Base-by-base conservation (phyloP, 2,329 filamentous ascomycete species). In the Cladosporium sp. region DNA sequence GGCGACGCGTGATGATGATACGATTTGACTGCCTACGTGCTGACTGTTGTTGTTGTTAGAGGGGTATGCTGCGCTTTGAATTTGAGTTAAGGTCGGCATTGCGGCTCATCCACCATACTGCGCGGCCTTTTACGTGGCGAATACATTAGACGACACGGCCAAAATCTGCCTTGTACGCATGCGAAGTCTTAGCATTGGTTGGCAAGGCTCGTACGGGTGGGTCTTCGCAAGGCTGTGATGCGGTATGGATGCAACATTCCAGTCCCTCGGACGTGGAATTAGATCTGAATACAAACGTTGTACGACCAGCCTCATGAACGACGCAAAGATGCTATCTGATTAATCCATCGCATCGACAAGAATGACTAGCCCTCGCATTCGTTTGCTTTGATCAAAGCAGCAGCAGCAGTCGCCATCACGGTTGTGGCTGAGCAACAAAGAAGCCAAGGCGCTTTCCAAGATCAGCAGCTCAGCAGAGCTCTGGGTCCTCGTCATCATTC, bases 401-500 rank as follows among this genome's bases (percentile, higher is more conserved):
- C 34, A 36, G 36, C 39, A 32, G 36, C 57, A 48, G 34, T 48
- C 56, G 36, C 56, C 39, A 34, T 54, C 51, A 23, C 23, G 59
- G 57, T 16, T 54, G 59, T 62, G 59, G 59, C 59, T 62, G 59
- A 62, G 59, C 59, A 62, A 49, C 58, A 48, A 32, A 62, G 46
- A 54, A 54, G 59, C 59, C 59, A 62, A 62, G 59, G 21, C 21
- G 23, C 16, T 46, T 32, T 51, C 58, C 54, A 57, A 57, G 54
- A 57, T 54, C 54, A 39, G 54, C 54, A 57, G 23, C 34, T 54
- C 54, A 57, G 54, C 54, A 57, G 13, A 58, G 58, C 59, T 62
- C 28, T 26, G 32, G 39, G 36, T 54, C 59, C 32, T 62, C 59
- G 59, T 62, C 59, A 62, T 62, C 59, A 54, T 30, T 48, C 48